Base-by-base conservation (phyloP, 1,139 yeast genomes). In the Hanseniaspora sp. region DNA sequence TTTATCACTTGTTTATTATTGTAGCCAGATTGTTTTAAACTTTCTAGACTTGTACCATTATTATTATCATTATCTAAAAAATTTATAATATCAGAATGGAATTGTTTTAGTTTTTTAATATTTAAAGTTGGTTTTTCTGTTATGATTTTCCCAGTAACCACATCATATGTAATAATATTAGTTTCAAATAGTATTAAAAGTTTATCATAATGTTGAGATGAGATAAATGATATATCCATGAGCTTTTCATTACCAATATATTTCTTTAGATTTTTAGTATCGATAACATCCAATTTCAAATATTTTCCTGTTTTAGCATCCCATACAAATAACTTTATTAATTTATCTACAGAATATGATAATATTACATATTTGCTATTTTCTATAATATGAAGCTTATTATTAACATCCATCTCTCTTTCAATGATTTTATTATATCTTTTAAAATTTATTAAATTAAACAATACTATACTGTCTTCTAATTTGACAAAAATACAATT, bases 361-460 rank as follows among this genome's bases (percentile, higher is more conserved):
- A 51, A 38, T 6, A 51, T 34, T 9, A 51, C 54, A 33, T 38
- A 51, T 3, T 35, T 39, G 11, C 39, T 35, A 38, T 39, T 51
- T 12, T 51, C 48, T 12, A 37, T 34, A 11, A 51, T 31, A 29
- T 31, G n/a, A 13, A 51, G 15, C 4, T 39, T 23, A 15, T 29
- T 39, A 7, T 37, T 29, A 5, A 18, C 5, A 38, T 35, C 40
- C 15, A 44, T 35, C n/a, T 33, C 43, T 7, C 48, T 28, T 34
- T 51, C 54, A 15, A 51, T 51, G n/a, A 51, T 51, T 9, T 51
- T 51, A 18, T 51, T 51, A 7, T 44, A 31, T 7, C 46, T 38
- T 39, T 51, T 51, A 15, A 51, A 44, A 17, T 51, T 51, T 9
- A 44, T 45, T 18, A 51, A 23, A 28, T 42, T 51, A 5, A 51